Percentiles rank a stretch among this genome's conserved stretches.
phyloP scores from a whole-genome alignment of 495 filamentous ascomycete genomes.

The Sabuloglossum arenarium region DNA sequence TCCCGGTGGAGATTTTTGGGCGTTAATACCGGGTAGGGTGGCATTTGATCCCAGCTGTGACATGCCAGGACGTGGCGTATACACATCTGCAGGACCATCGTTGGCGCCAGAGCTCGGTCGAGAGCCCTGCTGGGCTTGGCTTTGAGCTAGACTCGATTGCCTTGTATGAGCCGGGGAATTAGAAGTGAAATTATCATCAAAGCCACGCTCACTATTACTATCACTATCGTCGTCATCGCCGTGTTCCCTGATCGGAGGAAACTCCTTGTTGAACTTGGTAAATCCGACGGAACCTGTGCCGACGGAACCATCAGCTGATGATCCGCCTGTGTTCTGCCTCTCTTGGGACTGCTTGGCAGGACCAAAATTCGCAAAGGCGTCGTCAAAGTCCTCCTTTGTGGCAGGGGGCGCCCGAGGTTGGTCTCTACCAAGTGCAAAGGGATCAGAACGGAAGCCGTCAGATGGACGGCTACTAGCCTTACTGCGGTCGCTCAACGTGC shows the following conservation, averaged over 20 bases:
- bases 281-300: conserved; percentile 14
- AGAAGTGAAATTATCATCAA: conserved; percentile 81
- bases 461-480: conserved; percentile 14
- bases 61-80: conserved; percentile 8
- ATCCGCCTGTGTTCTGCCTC: conserved; percentile 18
- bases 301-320: conserved; percentile 10
- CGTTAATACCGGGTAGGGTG: conserved; percentile 17
- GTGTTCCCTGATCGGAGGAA: conserved; percentile 81
- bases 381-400: conserved; percentile 56
- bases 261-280: conserved; percentile 45
- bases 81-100: conserved; percentile 2
- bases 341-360: conserved; percentile 18
- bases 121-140: conserved; percentile 16
- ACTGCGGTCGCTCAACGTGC: conserved; percentile 21
- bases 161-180: conserved; percentile 34
- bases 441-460: conserved; percentile 21
- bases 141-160: conserved; percentile 15
- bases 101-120: conserved; percentile 11
- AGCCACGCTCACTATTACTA: conserved; percentile 61
- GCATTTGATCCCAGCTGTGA: conserved; percentile 9
- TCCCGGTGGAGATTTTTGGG: conserved; percentile 42
- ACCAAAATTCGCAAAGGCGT: conserved; percentile 44
- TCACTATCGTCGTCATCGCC: conserved; percentile 54
- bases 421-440: conserved; percentile 28
- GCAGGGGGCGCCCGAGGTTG: conserved; percentile 30